Conservation (phyloP, 805 yeast species). For the Saturnispora hagleri region DNA sequence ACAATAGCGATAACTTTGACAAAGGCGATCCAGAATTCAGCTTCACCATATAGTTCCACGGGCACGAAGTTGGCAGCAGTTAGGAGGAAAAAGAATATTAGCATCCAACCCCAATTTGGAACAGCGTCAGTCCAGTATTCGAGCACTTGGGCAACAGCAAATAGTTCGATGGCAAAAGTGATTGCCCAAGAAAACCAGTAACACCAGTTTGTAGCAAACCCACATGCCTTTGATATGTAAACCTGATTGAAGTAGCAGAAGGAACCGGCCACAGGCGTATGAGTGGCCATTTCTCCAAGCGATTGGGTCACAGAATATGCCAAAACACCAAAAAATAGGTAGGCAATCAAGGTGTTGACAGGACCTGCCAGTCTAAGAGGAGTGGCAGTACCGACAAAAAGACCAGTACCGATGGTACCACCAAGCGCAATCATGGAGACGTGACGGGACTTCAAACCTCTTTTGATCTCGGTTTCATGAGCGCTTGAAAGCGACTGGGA, state of each 20-base stretch:
- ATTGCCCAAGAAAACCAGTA: slow-evolving; percentile 76
- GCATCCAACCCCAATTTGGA: slow-evolving; percentile 66
- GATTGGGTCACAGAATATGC: slow-evolving; percentile 62
- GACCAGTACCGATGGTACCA: slow-evolving; percentile 74
- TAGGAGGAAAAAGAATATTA: slow-evolving; percentile 51
- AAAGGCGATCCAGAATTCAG: slow-evolving; percentile 67
- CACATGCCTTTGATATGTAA: slow-evolving; percentile 61
- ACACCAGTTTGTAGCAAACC: slow-evolving; percentile 63
- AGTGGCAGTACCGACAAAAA: slow-evolving; percentile 54
- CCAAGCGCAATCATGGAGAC: slow-evolving; percentile 71
- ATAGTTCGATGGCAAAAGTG: slow-evolving; percentile 65
- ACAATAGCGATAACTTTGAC: slow-evolving; percentile 58
- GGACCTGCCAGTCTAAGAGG: slow-evolving; percentile 58
- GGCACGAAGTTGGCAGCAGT: slow-evolving; percentile 52
- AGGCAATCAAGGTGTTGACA: slow-evolving; percentile 55
- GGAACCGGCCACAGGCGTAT: slow-evolving; percentile 59
- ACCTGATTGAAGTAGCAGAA: slow-evolving; percentile 63
- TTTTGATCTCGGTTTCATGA: slow-evolving; percentile 25
- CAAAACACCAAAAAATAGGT: slow-evolving; percentile 54
- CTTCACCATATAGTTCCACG: slow-evolving; percentile 62
- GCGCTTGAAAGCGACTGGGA: slow-evolving; percentile 8
- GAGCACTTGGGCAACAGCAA: slow-evolving; percentile 59
- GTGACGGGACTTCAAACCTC: slow-evolving; percentile 58
- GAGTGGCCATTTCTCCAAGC: slow-evolving; percentile 76
- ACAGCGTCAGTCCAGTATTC: slow-evolving; percentile 61